Percentiles rank a stretch among this genome's conserved stretches.
Evolutionary conservation across 2,329 filamentous ascomycete species (phyloP).

Genomic region (Claviceps capensis): DNA sequence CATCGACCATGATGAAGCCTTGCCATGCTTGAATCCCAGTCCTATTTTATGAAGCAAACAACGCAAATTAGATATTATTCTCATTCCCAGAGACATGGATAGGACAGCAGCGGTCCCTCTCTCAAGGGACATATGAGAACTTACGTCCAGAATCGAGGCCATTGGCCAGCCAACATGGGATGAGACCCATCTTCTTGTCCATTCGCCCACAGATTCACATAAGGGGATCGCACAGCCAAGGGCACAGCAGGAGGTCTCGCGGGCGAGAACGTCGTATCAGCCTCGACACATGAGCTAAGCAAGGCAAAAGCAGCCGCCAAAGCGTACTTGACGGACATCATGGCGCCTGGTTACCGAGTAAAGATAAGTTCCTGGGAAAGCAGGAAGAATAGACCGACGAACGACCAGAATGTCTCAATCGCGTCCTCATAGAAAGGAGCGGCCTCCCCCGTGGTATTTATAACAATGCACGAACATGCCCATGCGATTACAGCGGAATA

Average conservation of each 20-base stretch:
- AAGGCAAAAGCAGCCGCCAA: slow-evolving; percentile 9
- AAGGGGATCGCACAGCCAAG: slow-evolving; percentile 61
- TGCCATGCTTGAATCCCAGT: slow-evolving; percentile 45
- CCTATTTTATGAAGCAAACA: slow-evolving; percentile 23
- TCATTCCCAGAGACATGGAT: background rate
- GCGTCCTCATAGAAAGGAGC: background rate
- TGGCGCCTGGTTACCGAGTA: slow-evolving; percentile 4
- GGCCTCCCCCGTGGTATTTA: slow-evolving; percentile 7
- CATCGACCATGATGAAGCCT: slow-evolving; percentile 57
- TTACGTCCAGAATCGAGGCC: slow-evolving; percentile 57
- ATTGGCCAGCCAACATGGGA: slow-evolving; percentile 53
- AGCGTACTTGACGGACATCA: slow-evolving; percentile 12
- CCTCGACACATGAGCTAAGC: slow-evolving; percentile 7
- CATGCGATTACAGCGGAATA: background rate
- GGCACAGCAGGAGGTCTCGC: slow-evolving; percentile 55
- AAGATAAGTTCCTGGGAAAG: slow-evolving; percentile 3
- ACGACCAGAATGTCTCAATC: slow-evolving; percentile 2
- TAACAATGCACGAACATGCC: slow-evolving; percentile 6
- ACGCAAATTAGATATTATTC: background rate
- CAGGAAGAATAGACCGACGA: background rate
- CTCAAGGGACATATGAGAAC: slow-evolving; percentile 12
- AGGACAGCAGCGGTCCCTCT: background rate
- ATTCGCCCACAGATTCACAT: slow-evolving; percentile 56
- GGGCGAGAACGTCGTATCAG: slow-evolving; percentile 44
- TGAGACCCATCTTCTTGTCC: slow-evolving; percentile 48